A percentile compares a stretch with the other conserved stretches of the same genome.
These are phyloP conservation scores for Dissophora globulifera DNA, from an alignment of 192 early-diverging fungal genomes.

Conservation along the genomic window DNA sequence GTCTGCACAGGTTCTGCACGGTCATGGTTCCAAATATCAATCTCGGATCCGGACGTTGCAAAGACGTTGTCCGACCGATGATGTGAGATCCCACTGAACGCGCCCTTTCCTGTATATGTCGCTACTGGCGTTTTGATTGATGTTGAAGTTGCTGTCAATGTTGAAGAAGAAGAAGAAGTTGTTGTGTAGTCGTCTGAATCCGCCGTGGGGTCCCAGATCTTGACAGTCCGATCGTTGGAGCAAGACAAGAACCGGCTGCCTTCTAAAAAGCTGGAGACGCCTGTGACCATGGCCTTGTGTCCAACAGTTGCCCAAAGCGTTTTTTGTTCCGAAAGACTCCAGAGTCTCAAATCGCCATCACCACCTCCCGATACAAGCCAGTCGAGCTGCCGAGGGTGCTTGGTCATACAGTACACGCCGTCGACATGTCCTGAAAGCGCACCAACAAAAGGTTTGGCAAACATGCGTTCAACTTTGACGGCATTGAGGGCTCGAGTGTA, in stretches of 20 bases:
- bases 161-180: no score
- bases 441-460: slow-evolving; percentile 97
- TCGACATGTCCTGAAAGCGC: slow-evolving; percentile 92
- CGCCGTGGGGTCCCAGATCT: slow-evolving; percentile 85
- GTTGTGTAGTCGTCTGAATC: slow-evolving; percentile 16
- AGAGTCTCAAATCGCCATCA: slow-evolving; percentile 95
- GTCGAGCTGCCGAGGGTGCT: slow-evolving; percentile 90
- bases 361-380: slow-evolving; percentile 90
- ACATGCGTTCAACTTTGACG: slow-evolving; percentile 92
- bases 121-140: slow-evolving; percentile 62
- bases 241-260: slow-evolving; percentile 85
- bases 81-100: slow-evolving; percentile 91
- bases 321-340: slow-evolving; percentile 84
- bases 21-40: slow-evolving; percentile 95
- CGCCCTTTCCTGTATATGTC: slow-evolving; percentile 81
- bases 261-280: slow-evolving; percentile 77
- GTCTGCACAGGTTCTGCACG: slow-evolving; percentile 85
- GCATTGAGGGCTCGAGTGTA: slow-evolving; percentile 96
- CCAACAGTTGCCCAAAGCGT: slow-evolving; percentile 80
- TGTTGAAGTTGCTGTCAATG: no score
- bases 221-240: slow-evolving; percentile 93
- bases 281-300: slow-evolving; percentile 90
- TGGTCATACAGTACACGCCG: slow-evolving; percentile 94
- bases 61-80: slow-evolving; percentile 87
- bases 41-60: slow-evolving; percentile 86